Conservation (phyloP, 257 asterid species). For the Capsicum chinense region DNA sequence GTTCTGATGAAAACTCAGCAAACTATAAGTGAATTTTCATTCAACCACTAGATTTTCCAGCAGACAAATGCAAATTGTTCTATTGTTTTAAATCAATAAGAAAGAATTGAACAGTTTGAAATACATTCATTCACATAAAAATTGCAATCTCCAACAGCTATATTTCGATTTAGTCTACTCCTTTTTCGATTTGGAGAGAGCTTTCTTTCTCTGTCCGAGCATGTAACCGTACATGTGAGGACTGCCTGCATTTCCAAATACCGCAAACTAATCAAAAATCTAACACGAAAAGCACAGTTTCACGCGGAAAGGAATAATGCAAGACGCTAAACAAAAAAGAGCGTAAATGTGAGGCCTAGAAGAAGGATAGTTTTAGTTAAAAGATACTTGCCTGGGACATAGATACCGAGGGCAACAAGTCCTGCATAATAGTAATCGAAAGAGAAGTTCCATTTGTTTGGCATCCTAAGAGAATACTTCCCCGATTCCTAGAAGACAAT, state of each 20-base stretch:
- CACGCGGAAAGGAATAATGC: neutral
- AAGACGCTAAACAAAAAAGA: neutral
- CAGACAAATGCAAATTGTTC: constrained; percentile 12
- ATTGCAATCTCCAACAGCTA: neutral
- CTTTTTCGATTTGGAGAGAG: constrained; percentile 69
- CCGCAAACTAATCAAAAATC: neutral
- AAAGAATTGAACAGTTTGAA: neutral
- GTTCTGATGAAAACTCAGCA: neutral
- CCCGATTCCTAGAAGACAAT: constrained; percentile 49
- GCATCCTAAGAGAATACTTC: constrained; percentile 75
- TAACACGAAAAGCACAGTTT: neutral
- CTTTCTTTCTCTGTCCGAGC: constrained; percentile 89
- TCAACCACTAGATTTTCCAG: neutral
- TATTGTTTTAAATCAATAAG: neutral
- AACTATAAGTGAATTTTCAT: neutral
- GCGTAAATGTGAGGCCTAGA: neutral
- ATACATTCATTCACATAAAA: neutral
- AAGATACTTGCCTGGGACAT: constrained; percentile 62
- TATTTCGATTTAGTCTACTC: constrained; percentile 40
- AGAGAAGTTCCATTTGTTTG: constrained; percentile 75
- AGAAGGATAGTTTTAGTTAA: neutral
- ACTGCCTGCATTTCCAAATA: constrained; percentile 41
- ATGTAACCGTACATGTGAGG: constrained; percentile 85
- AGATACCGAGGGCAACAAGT: constrained; percentile 56
- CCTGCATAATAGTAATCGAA: constrained; percentile 79